These are phyloP conservation scores for Cystoderma amianthinum DNA, from an alignment of 768 basidiomycete genomes.

Conservation along the genomic window DNA sequence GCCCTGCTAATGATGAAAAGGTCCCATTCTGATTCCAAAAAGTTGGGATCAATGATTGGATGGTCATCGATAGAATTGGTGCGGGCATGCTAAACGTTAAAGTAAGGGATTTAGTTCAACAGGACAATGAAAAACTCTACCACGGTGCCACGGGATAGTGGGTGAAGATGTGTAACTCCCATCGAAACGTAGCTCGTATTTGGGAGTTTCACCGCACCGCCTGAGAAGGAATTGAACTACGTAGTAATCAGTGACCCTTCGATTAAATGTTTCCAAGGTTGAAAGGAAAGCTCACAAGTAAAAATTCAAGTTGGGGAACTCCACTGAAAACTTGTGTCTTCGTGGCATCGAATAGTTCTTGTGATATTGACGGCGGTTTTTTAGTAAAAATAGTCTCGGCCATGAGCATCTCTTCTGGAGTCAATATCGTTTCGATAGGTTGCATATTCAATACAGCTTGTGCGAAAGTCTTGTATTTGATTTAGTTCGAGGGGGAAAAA, in stretches of 20 bases:
- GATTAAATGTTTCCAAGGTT: background rate
- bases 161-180: constrained; percentile 29
- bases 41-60: constrained; percentile 18
- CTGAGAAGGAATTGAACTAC: constrained; percentile 26
- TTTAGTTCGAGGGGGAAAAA: background rate
- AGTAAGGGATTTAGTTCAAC: background rate
- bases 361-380: constrained; percentile 20
- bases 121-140: constrained; percentile 9
- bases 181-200: constrained; percentile 28
- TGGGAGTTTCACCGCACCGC: constrained; percentile 14
- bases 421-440: constrained; percentile 18
- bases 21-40: constrained; percentile 24
- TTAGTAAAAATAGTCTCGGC: constrained; percentile 14
- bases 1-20: constrained; percentile 22
- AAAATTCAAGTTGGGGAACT: constrained; percentile 20
- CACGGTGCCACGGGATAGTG: constrained; percentile 36
- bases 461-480: constrained; percentile 18
- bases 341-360: constrained; percentile 18
- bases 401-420: constrained; percentile 10
- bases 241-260: background rate
- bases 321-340: constrained; percentile 16
- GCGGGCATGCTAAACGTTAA: constrained; percentile 5
- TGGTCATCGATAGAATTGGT: constrained; percentile 15
- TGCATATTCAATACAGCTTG: constrained; percentile 19
- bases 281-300: constrained; percentile 16